Evolutionary conservation across 169 alveolate species (phyloP).

Genomic region (Toxoplasma gondii): DNA sequence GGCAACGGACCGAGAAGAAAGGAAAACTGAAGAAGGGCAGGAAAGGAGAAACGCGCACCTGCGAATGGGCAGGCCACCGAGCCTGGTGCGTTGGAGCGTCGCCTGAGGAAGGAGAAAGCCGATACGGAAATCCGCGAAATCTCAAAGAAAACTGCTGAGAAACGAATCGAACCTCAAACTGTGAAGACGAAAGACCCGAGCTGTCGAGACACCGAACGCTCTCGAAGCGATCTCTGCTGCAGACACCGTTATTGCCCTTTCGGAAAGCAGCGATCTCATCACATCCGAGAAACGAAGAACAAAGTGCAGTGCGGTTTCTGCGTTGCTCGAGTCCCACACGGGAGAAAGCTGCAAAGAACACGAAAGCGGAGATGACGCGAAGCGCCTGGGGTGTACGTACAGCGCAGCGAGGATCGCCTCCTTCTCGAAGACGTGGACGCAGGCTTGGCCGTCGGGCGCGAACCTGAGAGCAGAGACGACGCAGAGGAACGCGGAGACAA

Average conservation of each 20-base stretch:
- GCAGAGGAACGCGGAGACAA: background rate
- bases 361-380: background rate
- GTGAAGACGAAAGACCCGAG: no score
- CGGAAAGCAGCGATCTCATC: no score
- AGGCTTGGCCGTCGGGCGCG: background rate
- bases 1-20: no score
- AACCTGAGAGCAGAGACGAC: background rate
- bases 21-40: background rate
- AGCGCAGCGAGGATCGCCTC: background rate
- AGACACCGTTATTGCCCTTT: no score
- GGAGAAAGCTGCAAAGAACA: background rate
- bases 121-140: background rate
- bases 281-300: no score
- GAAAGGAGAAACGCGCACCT: background rate
- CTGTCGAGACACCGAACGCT: no score
- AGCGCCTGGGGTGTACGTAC: background rate
- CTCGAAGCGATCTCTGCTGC: no score
- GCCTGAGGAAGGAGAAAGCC: background rate
- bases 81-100: background rate
- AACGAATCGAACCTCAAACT: no score
- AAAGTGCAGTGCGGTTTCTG: no score
- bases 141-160: no score
- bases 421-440: constrained; percentile 1
- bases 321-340: no score
- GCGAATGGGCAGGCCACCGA: background rate